These are phyloP conservation scores for Strigomonas culicis DNA, from an alignment of 208 protist genomes.

Conservation along the genomic window DNA sequence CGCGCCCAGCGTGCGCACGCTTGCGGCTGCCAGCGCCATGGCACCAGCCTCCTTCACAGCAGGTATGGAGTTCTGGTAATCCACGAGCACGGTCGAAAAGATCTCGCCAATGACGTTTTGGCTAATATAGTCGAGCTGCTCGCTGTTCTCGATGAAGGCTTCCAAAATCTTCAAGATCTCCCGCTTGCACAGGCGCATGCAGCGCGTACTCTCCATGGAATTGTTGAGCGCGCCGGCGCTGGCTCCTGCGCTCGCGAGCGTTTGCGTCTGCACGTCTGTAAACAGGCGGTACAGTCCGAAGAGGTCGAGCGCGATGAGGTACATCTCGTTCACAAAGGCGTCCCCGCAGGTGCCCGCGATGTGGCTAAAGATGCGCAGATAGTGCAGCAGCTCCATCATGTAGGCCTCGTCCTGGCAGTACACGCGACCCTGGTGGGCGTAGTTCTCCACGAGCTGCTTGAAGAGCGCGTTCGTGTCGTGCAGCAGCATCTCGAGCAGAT, in stretches of 20 bases:
- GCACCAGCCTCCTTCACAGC: slow-evolving; percentile 94
- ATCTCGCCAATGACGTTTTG: slow-evolving; percentile 92
- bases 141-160: slow-evolving; percentile 88
- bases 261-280: slow-evolving; percentile 34
- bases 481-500: slow-evolving; percentile 88
- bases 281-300: slow-evolving; percentile 95
- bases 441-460: slow-evolving; percentile 51
- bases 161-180: slow-evolving; percentile 95
- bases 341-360: slow-evolving; percentile 87
- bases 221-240: background rate
- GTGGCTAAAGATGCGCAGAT: slow-evolving; percentile 94
- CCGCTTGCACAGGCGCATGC: slow-evolving; percentile 93
- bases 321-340: slow-evolving; percentile 93
- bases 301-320: slow-evolving; percentile 92
- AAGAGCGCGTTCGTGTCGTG: slow-evolving; percentile 85
- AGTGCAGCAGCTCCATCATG: slow-evolving; percentile 87
- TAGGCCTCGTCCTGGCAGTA: slow-evolving; percentile 58
- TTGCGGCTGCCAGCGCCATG: slow-evolving; percentile 87
- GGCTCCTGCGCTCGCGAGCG: background rate
- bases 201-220: background rate
- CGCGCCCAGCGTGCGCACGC: slow-evolving; percentile 87
- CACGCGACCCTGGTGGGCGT: slow-evolving; percentile 27
- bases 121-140: slow-evolving; percentile 87
- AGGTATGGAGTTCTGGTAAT: slow-evolving; percentile 93
- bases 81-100: slow-evolving; percentile 93